Percentiles rank a stretch among this genome's conserved stretches.
phyloP scores from a whole-genome alignment of 192 early-diverging fungal genomes.

The Umbelopsis vinacea region DNA sequence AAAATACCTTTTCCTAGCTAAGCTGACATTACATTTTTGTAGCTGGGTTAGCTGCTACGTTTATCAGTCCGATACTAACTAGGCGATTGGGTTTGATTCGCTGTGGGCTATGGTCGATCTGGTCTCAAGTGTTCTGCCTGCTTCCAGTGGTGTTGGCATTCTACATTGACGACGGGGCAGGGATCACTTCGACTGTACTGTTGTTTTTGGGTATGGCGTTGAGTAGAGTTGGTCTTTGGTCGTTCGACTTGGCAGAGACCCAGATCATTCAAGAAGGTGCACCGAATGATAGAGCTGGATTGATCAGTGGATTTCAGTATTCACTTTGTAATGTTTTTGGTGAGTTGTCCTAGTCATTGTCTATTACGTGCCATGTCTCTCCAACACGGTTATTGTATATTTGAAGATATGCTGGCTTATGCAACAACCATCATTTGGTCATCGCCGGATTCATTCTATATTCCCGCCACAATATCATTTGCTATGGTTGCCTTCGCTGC shows the following conservation, averaged over 20 bases:
- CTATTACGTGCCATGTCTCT: neutral
- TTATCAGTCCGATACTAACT: conserved; percentile 29
- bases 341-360: conserved; percentile 17
- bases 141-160: conserved; percentile 39
- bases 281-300: conserved; percentile 22
- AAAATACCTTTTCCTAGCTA: neutral
- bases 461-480: conserved; percentile 40
- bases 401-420: conserved; percentile 4
- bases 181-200: conserved; percentile 10
- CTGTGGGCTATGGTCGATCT: conserved; percentile 40
- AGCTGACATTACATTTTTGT: neutral
- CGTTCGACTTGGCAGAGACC: conserved; percentile 42
- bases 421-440: conserved; percentile 41
- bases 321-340: conserved; percentile 43
- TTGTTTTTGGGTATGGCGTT: conserved; percentile 46
- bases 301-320: conserved; percentile 43
- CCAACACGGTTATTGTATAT: neutral
- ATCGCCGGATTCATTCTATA: conserved; percentile 35
- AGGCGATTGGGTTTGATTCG: conserved; percentile 36
- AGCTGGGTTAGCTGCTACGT: conserved; percentile 32
- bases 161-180: conserved; percentile 24
- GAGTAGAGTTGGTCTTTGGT: conserved; percentile 41
- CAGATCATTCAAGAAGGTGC: conserved; percentile 41
- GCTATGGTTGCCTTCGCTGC: conserved; percentile 32
- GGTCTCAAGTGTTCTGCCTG: conserved; percentile 31